Evolutionary conservation across 371 early-diverging fungal genomes (phyloP), one percentile per base, ranked within the genome.

Genomic region (Funneliformis caledonium): DNA sequence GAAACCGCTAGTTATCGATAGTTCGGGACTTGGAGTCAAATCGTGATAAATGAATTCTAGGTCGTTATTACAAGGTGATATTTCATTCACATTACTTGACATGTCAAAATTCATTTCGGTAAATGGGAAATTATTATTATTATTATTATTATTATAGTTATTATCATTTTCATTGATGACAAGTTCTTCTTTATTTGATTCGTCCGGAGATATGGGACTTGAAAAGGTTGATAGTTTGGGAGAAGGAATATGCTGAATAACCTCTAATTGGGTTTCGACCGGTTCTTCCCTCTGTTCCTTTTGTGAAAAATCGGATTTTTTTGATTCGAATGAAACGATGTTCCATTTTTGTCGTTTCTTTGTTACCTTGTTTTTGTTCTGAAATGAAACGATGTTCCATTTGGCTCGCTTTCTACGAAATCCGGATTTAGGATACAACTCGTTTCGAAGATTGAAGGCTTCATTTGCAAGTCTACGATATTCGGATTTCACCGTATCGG

Each of bases 401-500:
- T n/a, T 42, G 8, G 33, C 8, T 45, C n/a, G 14, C 10, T n/a
- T 69, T 33, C 45, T 69, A 45, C n/a, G 16, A 43, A 9, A 42
- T n/a, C 43, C 42, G 7, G n/a, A 9, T 69, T 43, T 43, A 42
- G 69, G 69, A 7, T 19, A 69, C 43, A 69, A 12, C 2, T 69
- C 43, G 16, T 69, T 69, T 19, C 69, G 37, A 43, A 42, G n/a
- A n/a, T 43, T 43, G 45, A 43, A 69, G n/a, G 69, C 69, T 43
- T 37, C 69, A 12, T 48, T 78, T 48, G 78, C 78, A 26, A 78
- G 48, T 78, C 78, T 59, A 33, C 48, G 65, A 68, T 78, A 78
- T 64, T 78, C 78, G 8, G 31, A 50, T 56, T 78, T 78, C 5
- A 78, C 78, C 14, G 26, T 31, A n/a, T 61, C n/a, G 14, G 78